Evolutionary conservation across 768 basidiomycete species (phyloP).

Genomic region (Infundibulicybe gibba): DNA sequence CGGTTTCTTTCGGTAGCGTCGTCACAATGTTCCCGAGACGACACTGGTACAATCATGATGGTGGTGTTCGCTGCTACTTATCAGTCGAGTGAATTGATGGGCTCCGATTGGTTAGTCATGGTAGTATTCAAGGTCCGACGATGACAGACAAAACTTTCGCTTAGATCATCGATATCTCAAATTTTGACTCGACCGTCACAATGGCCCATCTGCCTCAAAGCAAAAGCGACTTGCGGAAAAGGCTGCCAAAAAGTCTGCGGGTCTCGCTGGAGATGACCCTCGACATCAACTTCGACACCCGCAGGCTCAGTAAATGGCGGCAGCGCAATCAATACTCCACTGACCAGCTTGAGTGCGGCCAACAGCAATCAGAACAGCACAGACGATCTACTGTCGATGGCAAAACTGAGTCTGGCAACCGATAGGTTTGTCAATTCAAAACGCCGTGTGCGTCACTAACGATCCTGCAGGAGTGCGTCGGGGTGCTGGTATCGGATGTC

Average conservation of each 20-base stretch:
- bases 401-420: conserved; percentile 84
- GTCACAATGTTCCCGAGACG: too few relatives aligned
- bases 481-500: conserved; percentile 91
- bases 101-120: too few relatives aligned
- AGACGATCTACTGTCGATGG: conserved; percentile 84
- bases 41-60: too few relatives aligned
- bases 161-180: too few relatives aligned
- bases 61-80: too few relatives aligned
- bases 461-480: conserved; percentile 73
- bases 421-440: conserved; percentile 60
- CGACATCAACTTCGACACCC: conserved; percentile 55
- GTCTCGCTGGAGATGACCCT: conserved; percentile 31
- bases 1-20: too few relatives aligned
- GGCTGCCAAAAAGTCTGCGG: conserved; percentile 73
- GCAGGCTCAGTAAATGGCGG: conserved; percentile 60
- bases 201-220: conserved; percentile 81
- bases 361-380: conserved; percentile 40
- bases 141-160: too few relatives aligned
- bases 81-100: too few relatives aligned
- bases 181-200: conserved; percentile 11
- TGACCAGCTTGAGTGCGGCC: conserved; percentile 79
- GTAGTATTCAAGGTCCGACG: too few relatives aligned
- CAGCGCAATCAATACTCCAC: conserved; percentile 68
- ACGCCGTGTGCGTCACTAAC: neutral
- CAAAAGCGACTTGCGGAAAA: conserved; percentile 96